Evolutionary conservation across 495 filamentous ascomycete species (phyloP).

Genomic region (Recurvomyces mirabilis): DNA sequence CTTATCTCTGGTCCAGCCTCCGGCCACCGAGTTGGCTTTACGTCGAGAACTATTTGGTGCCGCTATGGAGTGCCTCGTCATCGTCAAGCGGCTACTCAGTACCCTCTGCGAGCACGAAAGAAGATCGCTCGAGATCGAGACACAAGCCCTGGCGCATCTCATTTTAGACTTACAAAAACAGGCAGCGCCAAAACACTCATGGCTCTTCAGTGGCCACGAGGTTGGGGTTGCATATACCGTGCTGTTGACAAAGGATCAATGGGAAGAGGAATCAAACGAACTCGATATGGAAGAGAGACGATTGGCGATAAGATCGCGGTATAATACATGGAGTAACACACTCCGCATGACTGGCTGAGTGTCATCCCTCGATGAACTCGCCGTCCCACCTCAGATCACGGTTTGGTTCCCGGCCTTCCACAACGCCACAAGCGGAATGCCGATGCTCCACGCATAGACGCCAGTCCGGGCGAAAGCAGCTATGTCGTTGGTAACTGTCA

Average conservation of each 20-base stretch:
- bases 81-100: constrained; percentile 15
- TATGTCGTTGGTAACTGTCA: constrained; percentile 4
- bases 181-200: constrained; percentile 13
- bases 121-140: constrained; percentile 12
- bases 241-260: constrained; percentile 13
- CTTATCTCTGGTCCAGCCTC: constrained; percentile 5
- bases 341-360: constrained; percentile 10
- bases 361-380: background rate
- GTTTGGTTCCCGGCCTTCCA: constrained; percentile 9
- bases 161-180: constrained; percentile 17
- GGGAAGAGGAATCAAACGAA: constrained; percentile 5
- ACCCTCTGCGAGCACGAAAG: constrained; percentile 17
- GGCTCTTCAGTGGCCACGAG: constrained; percentile 16
- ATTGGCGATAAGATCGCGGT: constrained; percentile 2
- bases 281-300: background rate
- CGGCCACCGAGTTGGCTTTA: constrained; percentile 7
- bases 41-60: constrained; percentile 13
- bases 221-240: constrained; percentile 17
- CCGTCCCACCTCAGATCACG: background rate
- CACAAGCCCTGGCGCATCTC: constrained; percentile 18
- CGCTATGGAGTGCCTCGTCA: constrained; percentile 13
- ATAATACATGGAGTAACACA: constrained; percentile 16
- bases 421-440: constrained; percentile 4
- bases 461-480: constrained; percentile 10
- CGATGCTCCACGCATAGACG: constrained; percentile 14